A percentile compares a stretch with the other conserved stretches of the same genome.
Conservation (phyloP, 2,329 filamentous ascomycete genomes). For the Hirsutella rhossiliensis region DNA sequence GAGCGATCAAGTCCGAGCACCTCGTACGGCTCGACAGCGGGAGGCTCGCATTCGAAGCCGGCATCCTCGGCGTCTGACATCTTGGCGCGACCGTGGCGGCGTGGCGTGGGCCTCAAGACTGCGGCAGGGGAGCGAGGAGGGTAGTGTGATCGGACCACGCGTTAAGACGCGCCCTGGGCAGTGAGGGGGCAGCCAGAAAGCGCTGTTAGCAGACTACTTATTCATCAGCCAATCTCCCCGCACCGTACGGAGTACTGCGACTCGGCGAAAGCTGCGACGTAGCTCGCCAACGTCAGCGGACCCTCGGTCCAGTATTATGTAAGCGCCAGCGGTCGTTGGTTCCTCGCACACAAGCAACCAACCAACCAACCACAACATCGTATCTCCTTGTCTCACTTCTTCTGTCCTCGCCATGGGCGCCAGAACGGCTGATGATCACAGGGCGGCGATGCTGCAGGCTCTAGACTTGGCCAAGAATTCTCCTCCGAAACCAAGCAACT, state of each 20-base stretch:
- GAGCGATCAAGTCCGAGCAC: constrained; percentile 59
- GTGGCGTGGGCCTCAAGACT: constrained; percentile 1
- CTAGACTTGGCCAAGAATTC: constrained; percentile 68
- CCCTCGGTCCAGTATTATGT: too few relatives aligned
- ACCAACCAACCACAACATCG: too few relatives aligned
- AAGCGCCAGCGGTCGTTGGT: neutral
- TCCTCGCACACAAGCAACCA: neutral
- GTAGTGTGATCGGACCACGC: constrained; percentile 6
- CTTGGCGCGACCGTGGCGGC: constrained; percentile 6
- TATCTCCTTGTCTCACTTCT: neutral
- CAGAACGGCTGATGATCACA: constrained; percentile 27
- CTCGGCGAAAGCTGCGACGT: too few relatives aligned
- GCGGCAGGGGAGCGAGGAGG: neutral
- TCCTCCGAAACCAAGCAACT: constrained; percentile 81
- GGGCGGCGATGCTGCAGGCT: constrained; percentile 52
- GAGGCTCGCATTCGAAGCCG: constrained; percentile 42
- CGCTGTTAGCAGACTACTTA: too few relatives aligned
- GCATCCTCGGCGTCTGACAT: constrained; percentile 42
- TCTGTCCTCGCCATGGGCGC: constrained; percentile 9
- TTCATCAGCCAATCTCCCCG: too few relatives aligned
- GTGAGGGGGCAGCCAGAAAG: too few relatives aligned
- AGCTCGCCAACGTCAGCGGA: too few relatives aligned
- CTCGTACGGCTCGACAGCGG: constrained; percentile 64
- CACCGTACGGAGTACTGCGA: too few relatives aligned
- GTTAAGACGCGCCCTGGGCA: constrained; percentile 2